phyloP scores from a whole-genome alignment of 192 early-diverging fungal species.

The Linnemannia schmuckeri region DNA sequence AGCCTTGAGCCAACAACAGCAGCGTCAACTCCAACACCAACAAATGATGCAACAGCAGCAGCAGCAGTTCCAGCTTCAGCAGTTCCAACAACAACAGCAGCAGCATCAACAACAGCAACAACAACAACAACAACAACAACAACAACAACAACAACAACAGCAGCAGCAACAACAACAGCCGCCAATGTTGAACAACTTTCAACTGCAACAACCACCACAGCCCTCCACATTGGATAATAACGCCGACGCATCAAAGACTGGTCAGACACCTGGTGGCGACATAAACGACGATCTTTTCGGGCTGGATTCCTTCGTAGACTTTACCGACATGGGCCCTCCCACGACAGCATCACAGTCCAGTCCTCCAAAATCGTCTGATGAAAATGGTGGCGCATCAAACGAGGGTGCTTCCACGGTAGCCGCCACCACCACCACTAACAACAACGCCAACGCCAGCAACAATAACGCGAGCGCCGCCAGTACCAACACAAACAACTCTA shows the following conservation, averaged over 20 bases:
- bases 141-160: slow-evolving; percentile 46
- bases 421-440: background rate
- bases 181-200: slow-evolving; percentile 41
- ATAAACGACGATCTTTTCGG: slow-evolving; percentile 47
- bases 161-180: slow-evolving; percentile 36
- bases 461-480: slow-evolving; percentile 5
- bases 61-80: slow-evolving; percentile 14
- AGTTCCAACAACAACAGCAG: slow-evolving; percentile 29
- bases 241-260: slow-evolving; percentile 8
- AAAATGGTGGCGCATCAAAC: background rate
- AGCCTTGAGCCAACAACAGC: slow-evolving; percentile 35
- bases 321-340: slow-evolving; percentile 31
- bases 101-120: slow-evolving; percentile 34
- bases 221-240: slow-evolving; percentile 3
- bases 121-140: slow-evolving; percentile 32
- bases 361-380: slow-evolving; percentile 13
- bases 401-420: background rate
- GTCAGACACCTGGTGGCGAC: slow-evolving; percentile 12
- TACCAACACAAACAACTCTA: background rate
- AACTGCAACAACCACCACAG: slow-evolving; percentile 38
- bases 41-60: slow-evolving; percentile 42
- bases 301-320: slow-evolving; percentile 50
- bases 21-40: slow-evolving; percentile 24
- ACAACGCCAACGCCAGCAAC: background rate
- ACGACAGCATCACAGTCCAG: background rate